These are phyloP conservation scores for Plasmodium chabaudi DNA, from an alignment of 169 alveolate species.

Conservation along the genomic window DNA sequence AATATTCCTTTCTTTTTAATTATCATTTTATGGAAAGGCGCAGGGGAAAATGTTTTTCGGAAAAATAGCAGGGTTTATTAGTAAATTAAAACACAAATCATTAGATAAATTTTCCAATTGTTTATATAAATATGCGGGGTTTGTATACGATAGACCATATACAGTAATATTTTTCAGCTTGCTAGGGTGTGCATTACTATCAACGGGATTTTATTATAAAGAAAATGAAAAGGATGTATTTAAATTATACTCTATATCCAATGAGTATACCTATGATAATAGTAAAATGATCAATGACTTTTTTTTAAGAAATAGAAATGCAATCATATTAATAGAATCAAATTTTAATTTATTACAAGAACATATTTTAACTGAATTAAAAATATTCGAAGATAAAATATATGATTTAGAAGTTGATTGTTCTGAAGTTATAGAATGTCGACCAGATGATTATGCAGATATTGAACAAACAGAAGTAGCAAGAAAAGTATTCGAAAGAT, in stretches of 20 bases:
- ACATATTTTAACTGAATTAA: conserved; percentile 20
- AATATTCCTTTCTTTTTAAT: neutral
- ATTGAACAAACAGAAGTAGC: conserved; percentile 25
- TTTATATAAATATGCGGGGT: conserved; percentile 57
- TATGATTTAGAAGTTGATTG: conserved; percentile 30
- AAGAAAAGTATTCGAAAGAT: conserved; percentile 9
- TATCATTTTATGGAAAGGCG: neutral
- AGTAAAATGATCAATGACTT: conserved; percentile 42
- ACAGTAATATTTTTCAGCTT: conserved; percentile 21
- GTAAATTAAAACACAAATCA: conserved; percentile 25
- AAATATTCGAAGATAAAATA: conserved; percentile 47
- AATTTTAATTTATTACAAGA: conserved; percentile 42
- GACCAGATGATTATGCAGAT: neutral
- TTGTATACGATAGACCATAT: conserved; percentile 58
- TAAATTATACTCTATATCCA: conserved; percentile 36
- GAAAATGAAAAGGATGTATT: conserved; percentile 63
- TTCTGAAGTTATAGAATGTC: conserved; percentile 34
- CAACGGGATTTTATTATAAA: conserved; percentile 31
- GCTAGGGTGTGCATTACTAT: conserved; percentile 6
- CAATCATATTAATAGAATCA: conserved; percentile 41
- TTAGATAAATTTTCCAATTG: conserved; percentile 16
- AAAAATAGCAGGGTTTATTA: neutral
- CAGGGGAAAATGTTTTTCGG: conserved; percentile 9
- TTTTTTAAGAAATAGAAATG: conserved; percentile 45
- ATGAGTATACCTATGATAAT: conserved; percentile 40